Conservation (phyloP, 2,329 filamentous ascomycete species). For the Aschersonia sp. region DNA sequence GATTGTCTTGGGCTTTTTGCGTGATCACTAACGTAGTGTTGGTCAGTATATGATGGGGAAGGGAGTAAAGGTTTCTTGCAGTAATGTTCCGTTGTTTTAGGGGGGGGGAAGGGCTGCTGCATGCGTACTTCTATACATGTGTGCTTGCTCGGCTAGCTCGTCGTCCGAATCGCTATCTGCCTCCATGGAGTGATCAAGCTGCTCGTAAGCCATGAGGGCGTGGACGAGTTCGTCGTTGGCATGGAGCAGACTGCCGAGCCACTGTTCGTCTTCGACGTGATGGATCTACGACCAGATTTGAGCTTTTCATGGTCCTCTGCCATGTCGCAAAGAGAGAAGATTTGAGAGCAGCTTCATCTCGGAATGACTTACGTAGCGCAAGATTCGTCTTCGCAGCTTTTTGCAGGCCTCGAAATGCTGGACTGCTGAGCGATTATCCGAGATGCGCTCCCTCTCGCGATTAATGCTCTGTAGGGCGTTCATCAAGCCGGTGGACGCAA, state of each 20-base stretch:
- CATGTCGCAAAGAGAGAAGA: not conserved
- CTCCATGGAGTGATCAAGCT: conserved; percentile 76
- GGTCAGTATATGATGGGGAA: not conserved
- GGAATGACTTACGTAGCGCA: conserved; percentile 53
- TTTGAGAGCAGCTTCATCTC: not conserved
- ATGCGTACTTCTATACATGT: conserved; percentile 44
- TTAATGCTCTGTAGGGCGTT: conserved; percentile 87
- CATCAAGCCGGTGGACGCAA: conserved; percentile 79
- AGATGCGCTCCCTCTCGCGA: conserved; percentile 75
- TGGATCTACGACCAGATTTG: conserved; percentile 51
- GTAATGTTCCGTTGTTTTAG: no score
- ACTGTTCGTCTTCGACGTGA: conserved; percentile 79
- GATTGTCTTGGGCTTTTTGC: conserved; percentile 34
- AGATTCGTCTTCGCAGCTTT: conserved; percentile 63
- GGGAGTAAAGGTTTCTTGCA: not conserved
- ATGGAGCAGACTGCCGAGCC: conserved; percentile 78
- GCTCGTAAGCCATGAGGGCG: conserved; percentile 86
- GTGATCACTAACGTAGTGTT: conserved; percentile 28
- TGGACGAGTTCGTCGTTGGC: conserved; percentile 94
- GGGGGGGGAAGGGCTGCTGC: conserved; percentile 5
- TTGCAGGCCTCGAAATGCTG: conserved; percentile 79
- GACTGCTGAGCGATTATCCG: conserved; percentile 63
- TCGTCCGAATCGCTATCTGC: conserved; percentile 59
- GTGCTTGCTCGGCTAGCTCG: conserved; percentile 51
- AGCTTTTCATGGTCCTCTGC: not conserved